phyloP scores from a whole-genome alignment of 495 filamentous ascomycete genomes.

The Neurospora discreta region DNA sequence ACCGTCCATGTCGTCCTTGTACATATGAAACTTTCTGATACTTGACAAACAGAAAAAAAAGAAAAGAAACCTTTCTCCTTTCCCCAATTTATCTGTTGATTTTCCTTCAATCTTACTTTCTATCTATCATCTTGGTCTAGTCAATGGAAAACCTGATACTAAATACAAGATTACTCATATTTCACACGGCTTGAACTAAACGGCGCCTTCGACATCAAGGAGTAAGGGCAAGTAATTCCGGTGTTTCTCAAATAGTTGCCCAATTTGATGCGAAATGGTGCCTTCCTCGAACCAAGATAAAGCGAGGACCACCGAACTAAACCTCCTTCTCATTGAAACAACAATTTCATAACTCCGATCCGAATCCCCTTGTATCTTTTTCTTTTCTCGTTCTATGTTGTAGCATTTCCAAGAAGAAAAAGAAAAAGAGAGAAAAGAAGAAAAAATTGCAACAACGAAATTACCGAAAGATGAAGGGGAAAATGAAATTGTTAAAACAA shows the following conservation, averaged over 20 bases:
- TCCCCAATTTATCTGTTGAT: too few species aligned
- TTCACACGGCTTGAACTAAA: background rate
- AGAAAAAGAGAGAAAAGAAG: too few species aligned
- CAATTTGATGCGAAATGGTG: background rate
- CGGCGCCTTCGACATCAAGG: background rate
- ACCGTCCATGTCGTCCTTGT: background rate
- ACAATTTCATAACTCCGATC: background rate
- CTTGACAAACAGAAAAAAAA: too few species aligned
- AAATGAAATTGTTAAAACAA: background rate
- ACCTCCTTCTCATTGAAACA: background rate
- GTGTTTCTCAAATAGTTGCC: background rate
- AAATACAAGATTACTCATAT: background rate
- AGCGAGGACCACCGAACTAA: background rate
- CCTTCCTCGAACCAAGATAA: background rate
- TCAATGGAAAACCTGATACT: background rate
- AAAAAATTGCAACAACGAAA: background rate
- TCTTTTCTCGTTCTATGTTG: background rate
- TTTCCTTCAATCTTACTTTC: too few species aligned
- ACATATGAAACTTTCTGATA: too few species aligned
- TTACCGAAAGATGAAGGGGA: background rate
- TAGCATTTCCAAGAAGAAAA: background rate
- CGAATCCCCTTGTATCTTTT: background rate
- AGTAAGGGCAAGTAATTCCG: background rate
- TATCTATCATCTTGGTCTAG: background rate
- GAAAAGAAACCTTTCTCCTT: too few species aligned